Evolutionary conservation across 1,139 yeast species (phyloP).

Genomic region (Scheffersomyces stambukii): DNA sequence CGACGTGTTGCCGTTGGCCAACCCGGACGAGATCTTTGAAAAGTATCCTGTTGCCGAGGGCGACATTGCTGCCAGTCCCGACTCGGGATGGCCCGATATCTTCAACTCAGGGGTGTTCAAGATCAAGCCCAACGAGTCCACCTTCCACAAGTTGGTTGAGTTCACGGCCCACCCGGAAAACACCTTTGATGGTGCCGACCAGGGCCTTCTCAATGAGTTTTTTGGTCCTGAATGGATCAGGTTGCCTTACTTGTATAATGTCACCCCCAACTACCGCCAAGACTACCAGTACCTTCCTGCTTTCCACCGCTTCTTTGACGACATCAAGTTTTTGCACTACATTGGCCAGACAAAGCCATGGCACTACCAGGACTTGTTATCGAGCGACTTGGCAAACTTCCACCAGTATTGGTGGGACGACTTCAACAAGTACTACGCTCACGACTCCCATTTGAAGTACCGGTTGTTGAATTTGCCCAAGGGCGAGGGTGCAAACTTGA

Average conservation of each 20-base stretch:
- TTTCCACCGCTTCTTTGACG: conserved; percentile 22
- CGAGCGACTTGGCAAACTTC: conserved; percentile 16
- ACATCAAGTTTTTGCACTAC: conserved; percentile 26
- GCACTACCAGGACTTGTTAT: conserved; percentile 17
- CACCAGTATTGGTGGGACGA: conserved; percentile 36
- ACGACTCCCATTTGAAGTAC: conserved; percentile 12
- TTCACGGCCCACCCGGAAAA: conserved; percentile 11
- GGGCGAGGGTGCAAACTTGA: conserved; percentile 36
- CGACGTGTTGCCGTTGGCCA: conserved; percentile 25
- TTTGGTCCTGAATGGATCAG: conserved; percentile 24
- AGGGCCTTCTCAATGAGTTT: conserved; percentile 28
- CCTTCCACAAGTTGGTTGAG: conserved; percentile 16
- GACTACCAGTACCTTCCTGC: conserved; percentile 32
- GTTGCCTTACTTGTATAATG: conserved; percentile 28
- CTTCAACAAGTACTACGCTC: conserved; percentile 21
- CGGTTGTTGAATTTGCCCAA: conserved; percentile 14
- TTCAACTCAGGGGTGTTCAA: conserved; percentile 31
- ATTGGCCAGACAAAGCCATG: conserved; percentile 29
- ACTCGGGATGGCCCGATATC: conserved; percentile 37
- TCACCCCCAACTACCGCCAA: conserved; percentile 24
- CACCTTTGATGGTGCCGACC: conserved; percentile 34
- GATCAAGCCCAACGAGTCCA: conserved; percentile 19
- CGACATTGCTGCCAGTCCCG: conserved; percentile 27
- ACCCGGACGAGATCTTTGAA: conserved; percentile 23
- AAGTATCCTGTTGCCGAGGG: conserved; percentile 10